A percentile compares a stretch with the other conserved stretches of the same genome.
Evolutionary conservation across 2,329 filamentous ascomycete genomes (phyloP).

Genomic region (Gnomoniopsis smithogilvyi): DNA sequence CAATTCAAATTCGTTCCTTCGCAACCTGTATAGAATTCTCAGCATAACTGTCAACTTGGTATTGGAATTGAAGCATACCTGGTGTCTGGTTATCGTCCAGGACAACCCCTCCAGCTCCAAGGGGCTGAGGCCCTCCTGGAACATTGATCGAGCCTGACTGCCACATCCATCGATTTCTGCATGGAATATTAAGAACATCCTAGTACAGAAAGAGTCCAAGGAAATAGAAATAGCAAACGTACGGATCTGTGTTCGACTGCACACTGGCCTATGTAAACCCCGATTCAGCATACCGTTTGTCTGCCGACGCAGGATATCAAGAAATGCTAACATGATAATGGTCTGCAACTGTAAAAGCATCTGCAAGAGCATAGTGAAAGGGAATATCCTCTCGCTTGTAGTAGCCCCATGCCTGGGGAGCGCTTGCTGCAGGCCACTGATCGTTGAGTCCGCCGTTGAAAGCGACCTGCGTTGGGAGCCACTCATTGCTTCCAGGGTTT

Average conservation of each 20-base stretch:
- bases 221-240: background rate
- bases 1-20: slow-evolving; percentile 43
- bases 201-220: background rate
- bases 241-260: slow-evolving; percentile 45
- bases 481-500: slow-evolving; percentile 48
- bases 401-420: slow-evolving; percentile 50
- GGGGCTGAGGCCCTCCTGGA: slow-evolving; percentile 36
- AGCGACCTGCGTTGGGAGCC: slow-evolving; percentile 48
- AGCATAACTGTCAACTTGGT: no score
- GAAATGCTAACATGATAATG: slow-evolving; percentile 38
- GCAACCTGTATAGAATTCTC: slow-evolving; percentile 28
- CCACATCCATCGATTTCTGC: slow-evolving; percentile 35
- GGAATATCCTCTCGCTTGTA: slow-evolving; percentile 48
- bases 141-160: slow-evolving; percentile 44
- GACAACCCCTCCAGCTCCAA: slow-evolving; percentile 37
- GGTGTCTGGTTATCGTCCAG: slow-evolving; percentile 47
- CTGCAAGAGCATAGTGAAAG: slow-evolving; percentile 51
- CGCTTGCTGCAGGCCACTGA: slow-evolving; percentile 47
- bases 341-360: slow-evolving; percentile 51
- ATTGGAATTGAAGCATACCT: slow-evolving; percentile 24
- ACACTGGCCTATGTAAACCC: slow-evolving; percentile 34
- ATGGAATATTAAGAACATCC: background rate
- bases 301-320: background rate
- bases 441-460: slow-evolving; percentile 48
- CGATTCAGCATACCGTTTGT: background rate